Conservation (phyloP, 2,329 filamentous ascomycete genomes). For the Cytospora mali region DNA sequence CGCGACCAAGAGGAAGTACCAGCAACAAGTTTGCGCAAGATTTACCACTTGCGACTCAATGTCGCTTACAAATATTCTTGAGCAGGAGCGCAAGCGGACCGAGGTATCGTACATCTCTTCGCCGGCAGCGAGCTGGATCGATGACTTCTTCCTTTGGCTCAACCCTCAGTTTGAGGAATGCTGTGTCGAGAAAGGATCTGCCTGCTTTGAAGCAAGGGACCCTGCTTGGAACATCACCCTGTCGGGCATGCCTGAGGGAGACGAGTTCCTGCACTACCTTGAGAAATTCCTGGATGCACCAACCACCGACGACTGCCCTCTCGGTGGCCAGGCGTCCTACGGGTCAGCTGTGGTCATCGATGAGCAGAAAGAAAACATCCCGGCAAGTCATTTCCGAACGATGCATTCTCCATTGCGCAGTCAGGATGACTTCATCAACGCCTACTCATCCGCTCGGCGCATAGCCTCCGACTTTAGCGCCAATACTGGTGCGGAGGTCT, state of each 20-base stretch:
- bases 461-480: conserved; percentile 77
- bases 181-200: conserved; percentile 70
- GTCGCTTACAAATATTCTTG: conserved; percentile 86
- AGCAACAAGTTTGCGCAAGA: conserved; percentile 85
- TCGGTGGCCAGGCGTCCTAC: conserved; percentile 88
- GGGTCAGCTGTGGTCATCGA: conserved; percentile 82
- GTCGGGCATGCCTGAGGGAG: conserved; percentile 85
- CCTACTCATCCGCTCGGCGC: conserved; percentile 85
- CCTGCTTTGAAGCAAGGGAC: conserved; percentile 77
- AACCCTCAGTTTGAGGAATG: conserved; percentile 77
- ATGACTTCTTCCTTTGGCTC: conserved; percentile 96
- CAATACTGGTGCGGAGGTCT: conserved; percentile 77
- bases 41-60: conserved; percentile 86
- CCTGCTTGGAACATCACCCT: conserved; percentile 90
- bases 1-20: conserved; percentile 71
- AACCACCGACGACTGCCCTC: conserved; percentile 80
- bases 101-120: conserved; percentile 86
- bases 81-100: conserved; percentile 89
- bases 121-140: conserved; percentile 91
- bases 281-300: conserved; percentile 80
- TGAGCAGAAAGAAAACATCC: conserved; percentile 64
- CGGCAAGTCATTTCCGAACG: conserved; percentile 89
- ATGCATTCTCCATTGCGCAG: conserved; percentile 84
- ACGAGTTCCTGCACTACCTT: conserved; percentile 88
- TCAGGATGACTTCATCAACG: conserved; percentile 89